Percentiles rank a stretch among this genome's conserved stretches.
Conservation (phyloP, 305 asterid genomes). For the Fraxinus velutina region DNA sequence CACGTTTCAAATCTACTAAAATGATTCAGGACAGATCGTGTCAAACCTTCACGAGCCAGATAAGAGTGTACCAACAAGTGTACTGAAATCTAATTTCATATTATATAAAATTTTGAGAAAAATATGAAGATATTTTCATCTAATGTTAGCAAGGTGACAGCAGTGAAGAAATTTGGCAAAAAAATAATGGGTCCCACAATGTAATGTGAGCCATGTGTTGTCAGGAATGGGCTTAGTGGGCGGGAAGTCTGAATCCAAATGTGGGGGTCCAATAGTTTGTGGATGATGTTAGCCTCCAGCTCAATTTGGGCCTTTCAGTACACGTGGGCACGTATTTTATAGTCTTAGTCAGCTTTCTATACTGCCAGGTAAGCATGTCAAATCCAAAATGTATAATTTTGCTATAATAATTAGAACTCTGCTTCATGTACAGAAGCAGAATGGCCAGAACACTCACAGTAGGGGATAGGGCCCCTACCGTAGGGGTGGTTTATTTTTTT, state of each 20-base stretch:
- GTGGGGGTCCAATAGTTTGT: slow-evolving; percentile 37
- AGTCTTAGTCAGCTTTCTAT: slow-evolving; percentile 35
- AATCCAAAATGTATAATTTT: slow-evolving; percentile 8
- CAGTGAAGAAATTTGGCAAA: not conserved
- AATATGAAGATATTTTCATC: not conserved
- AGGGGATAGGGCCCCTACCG: too few relatives aligned
- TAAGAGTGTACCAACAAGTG: not conserved
- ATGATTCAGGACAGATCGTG: not conserved
- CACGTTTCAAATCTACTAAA: too few relatives aligned
- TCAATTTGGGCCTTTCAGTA: slow-evolving; percentile 35
- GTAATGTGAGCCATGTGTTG: slow-evolving; percentile 40
- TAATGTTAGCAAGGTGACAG: not conserved
- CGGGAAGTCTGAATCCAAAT: slow-evolving; percentile 35
- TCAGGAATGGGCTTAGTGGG: slow-evolving; percentile 53
- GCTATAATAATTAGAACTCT: not conserved
- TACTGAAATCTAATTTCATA: not conserved
- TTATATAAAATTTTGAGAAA: not conserved
- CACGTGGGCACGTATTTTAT: slow-evolving; percentile 34
- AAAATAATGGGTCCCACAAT: slow-evolving; percentile 12
- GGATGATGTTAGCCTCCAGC: slow-evolving; percentile 34
- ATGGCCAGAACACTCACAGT: too few relatives aligned
- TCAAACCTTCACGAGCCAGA: not conserved
- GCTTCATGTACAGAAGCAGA: too few relatives aligned
- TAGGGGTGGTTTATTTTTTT: too few relatives aligned
- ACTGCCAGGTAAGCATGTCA: slow-evolving; percentile 34